A percentile compares a stretch with the other conserved stretches of the same genome.
Evolutionary conservation across 2,329 filamentous ascomycete genomes (phyloP).

Genomic region (Grosmannia serpens): DNA sequence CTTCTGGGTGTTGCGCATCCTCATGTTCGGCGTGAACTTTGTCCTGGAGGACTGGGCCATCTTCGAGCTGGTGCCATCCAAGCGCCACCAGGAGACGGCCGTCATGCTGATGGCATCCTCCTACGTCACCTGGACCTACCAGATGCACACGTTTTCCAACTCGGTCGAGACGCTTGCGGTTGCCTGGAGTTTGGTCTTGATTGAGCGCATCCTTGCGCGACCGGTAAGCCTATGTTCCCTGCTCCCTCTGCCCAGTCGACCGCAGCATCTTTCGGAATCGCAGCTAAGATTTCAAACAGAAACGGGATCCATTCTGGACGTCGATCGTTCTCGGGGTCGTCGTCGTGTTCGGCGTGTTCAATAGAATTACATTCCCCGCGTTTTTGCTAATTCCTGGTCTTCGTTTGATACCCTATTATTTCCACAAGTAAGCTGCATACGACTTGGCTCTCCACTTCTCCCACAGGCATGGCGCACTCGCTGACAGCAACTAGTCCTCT

Average conservation of each 20-base stretch:
- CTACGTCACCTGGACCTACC: slow-evolving; percentile 98
- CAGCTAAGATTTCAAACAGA: slow-evolving; percentile 16
- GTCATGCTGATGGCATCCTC: slow-evolving; percentile 84
- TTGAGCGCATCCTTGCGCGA: slow-evolving; percentile 69
- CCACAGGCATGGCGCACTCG: not conserved
- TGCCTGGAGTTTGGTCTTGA: slow-evolving; percentile 85
- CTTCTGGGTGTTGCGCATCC: slow-evolving; percentile 76
- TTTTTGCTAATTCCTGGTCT: slow-evolving; percentile 79
- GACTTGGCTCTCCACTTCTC: not conserved
- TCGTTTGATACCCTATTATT: slow-evolving; percentile 74
- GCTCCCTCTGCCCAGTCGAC: slow-evolving; percentile 17
- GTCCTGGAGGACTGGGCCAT: slow-evolving; percentile 97
- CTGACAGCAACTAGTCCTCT: slow-evolving; percentile 32
- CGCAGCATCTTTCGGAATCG: slow-evolving; percentile 38
- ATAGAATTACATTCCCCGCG: slow-evolving; percentile 92
- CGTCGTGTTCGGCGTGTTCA: slow-evolving; percentile 79
- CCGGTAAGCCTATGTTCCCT: not conserved
- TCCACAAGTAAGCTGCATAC: slow-evolving; percentile 52
- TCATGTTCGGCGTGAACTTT: slow-evolving; percentile 94
- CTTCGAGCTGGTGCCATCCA: slow-evolving; percentile 74
- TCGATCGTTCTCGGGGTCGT: slow-evolving; percentile 72
- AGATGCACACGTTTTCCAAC: slow-evolving; percentile 97
- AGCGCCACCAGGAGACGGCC: slow-evolving; percentile 59
- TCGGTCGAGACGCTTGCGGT: slow-evolving; percentile 90
- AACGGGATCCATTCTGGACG: slow-evolving; percentile 67